phyloP scores from a whole-genome alignment of 2,329 filamentous ascomycete genomes.

The Harringtonia lauricola region DNA sequence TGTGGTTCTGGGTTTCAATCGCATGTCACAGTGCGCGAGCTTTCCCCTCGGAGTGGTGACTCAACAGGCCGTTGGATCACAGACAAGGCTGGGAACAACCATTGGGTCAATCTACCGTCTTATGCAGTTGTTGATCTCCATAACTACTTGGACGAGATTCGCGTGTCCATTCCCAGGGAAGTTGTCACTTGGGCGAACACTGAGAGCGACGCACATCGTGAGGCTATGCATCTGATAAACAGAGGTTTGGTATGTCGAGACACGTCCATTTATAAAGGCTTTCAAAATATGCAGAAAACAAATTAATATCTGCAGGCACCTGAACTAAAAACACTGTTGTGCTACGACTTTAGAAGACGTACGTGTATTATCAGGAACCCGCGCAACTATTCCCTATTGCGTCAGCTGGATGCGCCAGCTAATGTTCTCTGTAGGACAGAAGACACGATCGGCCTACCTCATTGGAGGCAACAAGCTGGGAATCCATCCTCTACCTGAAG shows the following conservation, averaged over 20 bases:
- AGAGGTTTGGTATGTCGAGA: constrained; percentile 2
- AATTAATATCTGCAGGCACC: constrained; percentile 5
- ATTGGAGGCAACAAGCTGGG: constrained; percentile 1
- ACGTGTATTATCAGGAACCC: background rate
- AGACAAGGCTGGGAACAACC: constrained; percentile 3
- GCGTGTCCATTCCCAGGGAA: background rate
- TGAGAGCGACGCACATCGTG: constrained; percentile 6
- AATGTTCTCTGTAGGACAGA: constrained; percentile 7
- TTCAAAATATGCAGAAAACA: too few relatives aligned
- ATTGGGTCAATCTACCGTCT: constrained; percentile 9
- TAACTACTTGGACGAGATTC: constrained; percentile 1
- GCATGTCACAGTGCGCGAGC: constrained; percentile 3
- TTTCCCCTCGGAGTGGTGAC: constrained; percentile 7
- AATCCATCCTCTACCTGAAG: constrained; percentile 3
- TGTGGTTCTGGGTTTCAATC: constrained; percentile 5
- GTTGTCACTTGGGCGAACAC: constrained; percentile 2
- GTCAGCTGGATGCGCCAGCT: background rate
- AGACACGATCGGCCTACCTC: constrained; percentile 5
- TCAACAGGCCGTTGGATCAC: constrained; percentile 9
- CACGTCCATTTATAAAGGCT: too few relatives aligned
- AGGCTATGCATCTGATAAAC: constrained; percentile 8
- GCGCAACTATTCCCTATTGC: background rate
- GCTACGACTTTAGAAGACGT: constrained; percentile 12
- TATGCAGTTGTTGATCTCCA: constrained; percentile 7
- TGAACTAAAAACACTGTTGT: constrained; percentile 6